Conservation (phyloP, 306 rosid genomes). For the Inga oerstediana region DNA sequence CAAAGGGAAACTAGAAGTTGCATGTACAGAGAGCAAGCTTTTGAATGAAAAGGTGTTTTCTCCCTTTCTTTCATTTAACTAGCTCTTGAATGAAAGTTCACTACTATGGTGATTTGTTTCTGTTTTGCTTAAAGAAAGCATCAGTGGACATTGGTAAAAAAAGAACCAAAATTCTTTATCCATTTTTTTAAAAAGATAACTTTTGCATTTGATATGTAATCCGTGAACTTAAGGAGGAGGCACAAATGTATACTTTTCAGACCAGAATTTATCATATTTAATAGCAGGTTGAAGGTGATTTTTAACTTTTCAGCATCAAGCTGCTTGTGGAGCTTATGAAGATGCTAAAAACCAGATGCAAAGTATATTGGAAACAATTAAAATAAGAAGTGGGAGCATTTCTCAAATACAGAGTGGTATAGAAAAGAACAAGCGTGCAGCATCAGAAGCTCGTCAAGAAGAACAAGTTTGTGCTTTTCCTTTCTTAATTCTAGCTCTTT, state of each 20-base stretch:
- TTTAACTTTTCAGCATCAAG: conserved; percentile 70
- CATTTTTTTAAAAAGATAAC: not conserved
- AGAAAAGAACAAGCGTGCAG: conserved; percentile 68
- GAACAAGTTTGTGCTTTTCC: conserved; percentile 66
- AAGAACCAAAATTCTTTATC: not conserved
- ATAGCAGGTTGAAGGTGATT: conserved; percentile 22
- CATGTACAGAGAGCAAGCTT: conserved; percentile 72
- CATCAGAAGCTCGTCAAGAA: conserved; percentile 61
- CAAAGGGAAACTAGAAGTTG: conserved; percentile 92
- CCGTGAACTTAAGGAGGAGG: not conserved
- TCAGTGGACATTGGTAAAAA: conserved; percentile 15
- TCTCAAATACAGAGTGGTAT: conserved; percentile 58
- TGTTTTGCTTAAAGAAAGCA: conserved; percentile 15
- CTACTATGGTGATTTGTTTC: not conserved
- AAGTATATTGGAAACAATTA: conserved; percentile 55
- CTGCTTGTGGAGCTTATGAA: conserved; percentile 66
- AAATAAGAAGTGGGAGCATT: conserved; percentile 54
- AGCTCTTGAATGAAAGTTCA: not conserved
- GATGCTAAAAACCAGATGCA: conserved; percentile 78
- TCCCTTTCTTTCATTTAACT: not conserved
- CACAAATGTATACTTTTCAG: not conserved
- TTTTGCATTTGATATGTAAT: not conserved
- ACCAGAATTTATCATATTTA: conserved; percentile 1
- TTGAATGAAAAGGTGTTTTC: conserved; percentile 73
- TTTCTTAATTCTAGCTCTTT: not conserved